A percentile compares a stretch with the other conserved stretches of the same genome.
These are phyloP conservation scores for Leucaena leucocephala DNA, from an alignment of 306 rosid genomes.

Conservation along the genomic window DNA sequence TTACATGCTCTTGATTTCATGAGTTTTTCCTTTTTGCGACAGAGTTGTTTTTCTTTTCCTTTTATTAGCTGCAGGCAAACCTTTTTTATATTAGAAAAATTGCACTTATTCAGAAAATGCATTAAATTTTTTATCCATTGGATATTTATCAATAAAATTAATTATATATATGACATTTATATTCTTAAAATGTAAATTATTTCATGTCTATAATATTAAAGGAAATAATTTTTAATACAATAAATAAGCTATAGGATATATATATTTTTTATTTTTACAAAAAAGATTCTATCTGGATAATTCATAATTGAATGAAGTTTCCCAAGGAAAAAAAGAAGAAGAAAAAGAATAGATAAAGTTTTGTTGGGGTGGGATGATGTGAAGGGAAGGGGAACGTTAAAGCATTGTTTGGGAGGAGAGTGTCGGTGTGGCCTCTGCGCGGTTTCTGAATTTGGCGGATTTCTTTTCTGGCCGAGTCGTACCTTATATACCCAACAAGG, in stretches of 20 bases:
- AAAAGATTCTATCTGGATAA: no score
- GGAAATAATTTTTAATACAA: neutral
- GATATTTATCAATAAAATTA: neutral
- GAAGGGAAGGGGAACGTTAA: neutral
- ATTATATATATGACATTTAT: neutral
- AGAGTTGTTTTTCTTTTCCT: no score
- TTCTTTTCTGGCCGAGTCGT: neutral
- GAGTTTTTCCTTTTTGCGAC: no score
- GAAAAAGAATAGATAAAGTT: neutral
- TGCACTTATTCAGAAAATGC: neutral
- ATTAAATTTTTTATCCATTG: neutral
- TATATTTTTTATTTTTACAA: no score
- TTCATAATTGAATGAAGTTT: no score
- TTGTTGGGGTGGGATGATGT: neutral
- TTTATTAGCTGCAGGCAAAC: neutral
- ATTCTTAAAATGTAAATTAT: neutral
- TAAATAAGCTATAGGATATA: no score
- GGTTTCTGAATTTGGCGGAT: constrained; percentile 45
- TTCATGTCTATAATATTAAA: neutral
- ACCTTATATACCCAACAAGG: neutral
- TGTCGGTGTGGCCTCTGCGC: constrained; percentile 37
- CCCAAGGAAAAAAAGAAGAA: no score
- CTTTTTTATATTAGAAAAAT: neutral
- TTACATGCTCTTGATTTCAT: no score
- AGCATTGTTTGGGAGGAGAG: constrained; percentile 9